Percentiles rank a stretch among this genome's conserved stretches.
phyloP scores from a whole-genome alignment of 306 rosid species.

The Delonix regia region DNA sequence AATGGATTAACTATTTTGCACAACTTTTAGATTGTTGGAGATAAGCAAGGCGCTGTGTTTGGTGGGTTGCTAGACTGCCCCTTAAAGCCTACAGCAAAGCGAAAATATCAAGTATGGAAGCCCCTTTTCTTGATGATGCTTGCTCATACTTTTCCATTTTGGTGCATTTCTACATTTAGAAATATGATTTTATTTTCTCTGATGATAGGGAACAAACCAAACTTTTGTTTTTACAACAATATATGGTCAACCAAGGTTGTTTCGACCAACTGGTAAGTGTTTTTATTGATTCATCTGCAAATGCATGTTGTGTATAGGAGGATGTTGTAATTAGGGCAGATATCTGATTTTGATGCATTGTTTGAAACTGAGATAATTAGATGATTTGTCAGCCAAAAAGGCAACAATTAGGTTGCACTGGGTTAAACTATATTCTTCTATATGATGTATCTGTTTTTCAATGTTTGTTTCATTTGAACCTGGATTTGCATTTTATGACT shows the following conservation, averaged over 20 bases:
- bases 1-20: slow-evolving; percentile 29
- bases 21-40: slow-evolving; percentile 79
- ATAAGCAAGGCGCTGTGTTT: slow-evolving; percentile 87
- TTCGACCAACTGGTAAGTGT: slow-evolving; percentile 92
- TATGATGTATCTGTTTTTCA: background rate
- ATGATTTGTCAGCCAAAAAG: no score
- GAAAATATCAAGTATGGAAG: slow-evolving; percentile 83
- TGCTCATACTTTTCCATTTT: background rate
- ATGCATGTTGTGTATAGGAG: slow-evolving; percentile 23
- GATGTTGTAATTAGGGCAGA: slow-evolving; percentile 16
- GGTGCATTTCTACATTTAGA: slow-evolving; percentile 27
- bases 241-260: slow-evolving; percentile 93
- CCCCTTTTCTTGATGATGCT: slow-evolving; percentile 23
- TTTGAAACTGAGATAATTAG: no score
- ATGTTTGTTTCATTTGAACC: slow-evolving; percentile 10
- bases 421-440: background rate
- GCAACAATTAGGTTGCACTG: no score
- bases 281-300: slow-evolving; percentile 21
- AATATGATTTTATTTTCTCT: slow-evolving; percentile 35
- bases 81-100: slow-evolving; percentile 78
- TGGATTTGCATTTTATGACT: background rate
- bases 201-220: slow-evolving; percentile 79
- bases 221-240: slow-evolving; percentile 89
- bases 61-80: slow-evolving; percentile 93
- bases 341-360: slow-evolving; percentile 6